Evolutionary conservation across 805 yeast species (phyloP), one percentile per base, ranked within the genome.

Genomic region (Ogataea henricii): DNA sequence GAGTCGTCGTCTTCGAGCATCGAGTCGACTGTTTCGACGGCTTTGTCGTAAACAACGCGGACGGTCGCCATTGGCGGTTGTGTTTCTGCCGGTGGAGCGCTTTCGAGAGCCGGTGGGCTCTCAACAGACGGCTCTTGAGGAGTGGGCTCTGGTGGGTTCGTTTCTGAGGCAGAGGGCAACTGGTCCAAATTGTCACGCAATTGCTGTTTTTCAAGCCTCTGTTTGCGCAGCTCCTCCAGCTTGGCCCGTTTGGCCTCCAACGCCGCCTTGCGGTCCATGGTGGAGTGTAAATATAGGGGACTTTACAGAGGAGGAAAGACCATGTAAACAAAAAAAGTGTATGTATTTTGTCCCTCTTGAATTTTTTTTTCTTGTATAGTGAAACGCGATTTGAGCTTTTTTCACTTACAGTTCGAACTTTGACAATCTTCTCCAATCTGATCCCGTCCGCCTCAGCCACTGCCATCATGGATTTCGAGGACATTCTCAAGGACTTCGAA

Each of bases 401-500:
- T 13, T n/a, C n/a, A n/a, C n/a, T n/a, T n/a, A n/a, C n/a, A n/a
- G n/a, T n/a, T n/a, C n/a, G n/a, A n/a, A n/a, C n/a, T n/a, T n/a
- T n/a, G n/a, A n/a, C n/a, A n/a, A n/a, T n/a, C n/a, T n/a, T n/a
- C n/a, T n/a, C n/a, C n/a, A n/a, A n/a, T n/a, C n/a, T n/a, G n/a
- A n/a, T n/a, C n/a, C n/a, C n/a, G n/a, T n/a, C n/a, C n/a, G n/a
- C n/a, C n/a, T n/a, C n/a, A n/a, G n/a, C n/a, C n/a, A n/a, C 20
- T 4, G 18, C 18, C 35, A 5, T 14, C 37, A 77, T 81, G 70
- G 81, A 85, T 54, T 82, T 86, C 52, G 87, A 85, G 48, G 92
- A 85, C 58, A 85, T 85, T 52, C 69, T 87, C 40, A 74, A 75
- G 39, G 90, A 85, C 48, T 79, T 87, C 49, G 89, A 85, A 51